Evolutionary conservation across 257 asterid genomes (phyloP).

Genomic region (Solanum pimpinellifolium): DNA sequence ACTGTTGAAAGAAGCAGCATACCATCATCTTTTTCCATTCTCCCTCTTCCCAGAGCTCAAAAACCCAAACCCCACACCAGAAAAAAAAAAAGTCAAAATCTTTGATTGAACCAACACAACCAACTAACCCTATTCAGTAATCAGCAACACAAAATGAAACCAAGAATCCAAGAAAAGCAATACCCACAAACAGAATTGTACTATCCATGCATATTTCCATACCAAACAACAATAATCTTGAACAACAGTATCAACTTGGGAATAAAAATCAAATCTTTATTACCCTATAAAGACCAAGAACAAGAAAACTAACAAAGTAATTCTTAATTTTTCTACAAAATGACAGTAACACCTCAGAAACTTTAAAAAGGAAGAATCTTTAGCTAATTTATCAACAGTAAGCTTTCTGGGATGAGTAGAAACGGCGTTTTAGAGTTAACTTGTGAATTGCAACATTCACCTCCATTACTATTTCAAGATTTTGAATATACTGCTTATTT

Average conservation of each 20-base stretch:
- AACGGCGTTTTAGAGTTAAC: slow-evolving; percentile 32
- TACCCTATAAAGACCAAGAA: not conserved
- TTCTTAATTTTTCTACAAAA: not conserved
- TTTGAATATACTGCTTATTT: not conserved
- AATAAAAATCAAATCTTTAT: slow-evolving; percentile 1
- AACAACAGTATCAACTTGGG: not conserved
- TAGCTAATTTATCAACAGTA: slow-evolving; percentile 23
- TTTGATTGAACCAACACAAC: slow-evolving; percentile 2
- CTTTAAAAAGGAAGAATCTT: not conserved
- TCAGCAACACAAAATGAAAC: slow-evolving; percentile 11
- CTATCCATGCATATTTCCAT: slow-evolving; percentile 20
- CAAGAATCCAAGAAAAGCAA: slow-evolving; percentile 9
- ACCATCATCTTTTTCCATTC: slow-evolving; percentile 69
- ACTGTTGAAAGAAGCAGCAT: slow-evolving; percentile 71
- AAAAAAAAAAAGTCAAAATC: not conserved
- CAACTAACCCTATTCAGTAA: slow-evolving; percentile 11
- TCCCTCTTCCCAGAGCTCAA: slow-evolving; percentile 19
- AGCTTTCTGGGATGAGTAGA: slow-evolving; percentile 64
- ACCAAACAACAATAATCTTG: slow-evolving; percentile 8
- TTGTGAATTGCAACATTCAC: slow-evolving; percentile 19
- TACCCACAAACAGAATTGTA: not conserved
- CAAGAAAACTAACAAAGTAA: not conserved
- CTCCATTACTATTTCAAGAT: slow-evolving; percentile 28
- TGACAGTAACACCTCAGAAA: not conserved
- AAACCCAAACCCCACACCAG: slow-evolving; percentile 16